Percentiles rank a stretch among this genome's conserved stretches.
Evolutionary conservation across 257 asterid genomes (phyloP).

Genomic region (Rhazya stricta): DNA sequence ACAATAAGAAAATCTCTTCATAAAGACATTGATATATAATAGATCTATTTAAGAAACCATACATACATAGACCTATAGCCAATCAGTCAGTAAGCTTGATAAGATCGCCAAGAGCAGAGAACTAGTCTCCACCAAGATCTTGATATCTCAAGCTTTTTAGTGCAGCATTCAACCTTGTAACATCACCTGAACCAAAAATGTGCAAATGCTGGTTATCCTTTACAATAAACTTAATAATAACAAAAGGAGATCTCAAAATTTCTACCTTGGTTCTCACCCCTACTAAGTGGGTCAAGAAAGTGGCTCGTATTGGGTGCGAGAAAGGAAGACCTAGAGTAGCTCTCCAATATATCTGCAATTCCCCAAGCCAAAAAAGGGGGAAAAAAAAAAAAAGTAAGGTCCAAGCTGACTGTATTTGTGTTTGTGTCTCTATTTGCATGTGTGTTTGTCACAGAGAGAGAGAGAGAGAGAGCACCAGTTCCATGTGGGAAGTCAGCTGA

Average conservation of each 20-base stretch:
- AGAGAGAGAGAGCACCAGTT: conserved; percentile 41
- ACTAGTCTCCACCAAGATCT: conserved; percentile 49
- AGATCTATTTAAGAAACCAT: not conserved
- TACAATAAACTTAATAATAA: not conserved
- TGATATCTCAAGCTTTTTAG: conserved; percentile 46
- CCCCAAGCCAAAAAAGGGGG: too few species aligned
- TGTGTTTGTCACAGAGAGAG: not conserved
- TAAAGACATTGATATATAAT: not conserved
- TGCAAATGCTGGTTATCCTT: conserved; percentile 11
- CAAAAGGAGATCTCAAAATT: conserved; percentile 1
- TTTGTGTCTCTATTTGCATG: not conserved
- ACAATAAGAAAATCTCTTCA: not conserved
- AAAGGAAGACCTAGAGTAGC: conserved; percentile 56
- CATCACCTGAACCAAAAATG: conserved; percentile 41
- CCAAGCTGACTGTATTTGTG: not conserved
- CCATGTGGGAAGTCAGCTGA: conserved; percentile 44
- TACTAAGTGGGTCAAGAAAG: conserved; percentile 60
- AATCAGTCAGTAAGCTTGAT: conserved; percentile 1
- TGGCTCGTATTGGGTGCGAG: conserved; percentile 42
- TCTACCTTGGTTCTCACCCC: conserved; percentile 24
- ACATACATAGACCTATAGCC: not conserved
- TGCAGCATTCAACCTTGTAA: conserved; percentile 49
- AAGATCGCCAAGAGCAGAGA: conserved; percentile 1
- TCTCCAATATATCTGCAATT: conserved; percentile 57
- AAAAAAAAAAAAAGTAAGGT: not conserved